These are phyloP conservation scores for Scheffersomyces parashehatae DNA, from an alignment of 1,139 yeast species.

Conservation along the genomic window DNA sequence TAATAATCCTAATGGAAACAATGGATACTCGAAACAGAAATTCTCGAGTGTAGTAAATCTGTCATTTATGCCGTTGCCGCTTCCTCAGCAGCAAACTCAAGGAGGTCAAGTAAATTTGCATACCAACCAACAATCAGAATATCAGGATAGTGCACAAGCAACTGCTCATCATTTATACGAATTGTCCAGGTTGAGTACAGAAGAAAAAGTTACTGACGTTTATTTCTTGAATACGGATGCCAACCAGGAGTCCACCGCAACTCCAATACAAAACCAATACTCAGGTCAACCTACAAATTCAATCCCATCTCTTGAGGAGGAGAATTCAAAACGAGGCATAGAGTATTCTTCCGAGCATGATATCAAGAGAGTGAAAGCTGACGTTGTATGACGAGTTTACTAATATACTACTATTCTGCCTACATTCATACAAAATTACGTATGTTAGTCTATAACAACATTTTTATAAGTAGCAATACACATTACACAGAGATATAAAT, in stretches of 20 bases:
- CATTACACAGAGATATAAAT: background rate
- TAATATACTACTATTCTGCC: background rate
- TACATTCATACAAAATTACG: background rate
- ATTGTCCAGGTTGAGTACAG: slow-evolving; percentile 6
- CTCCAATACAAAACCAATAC: no score
- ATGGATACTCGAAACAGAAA: background rate
- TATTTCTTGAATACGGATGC: slow-evolving; percentile 6
- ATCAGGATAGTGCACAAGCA: slow-evolving; percentile 5
- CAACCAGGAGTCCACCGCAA: slow-evolving; percentile 4
- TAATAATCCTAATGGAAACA: background rate
- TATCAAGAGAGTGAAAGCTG: background rate
- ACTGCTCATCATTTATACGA: slow-evolving; percentile 9
- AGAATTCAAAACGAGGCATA: background rate
- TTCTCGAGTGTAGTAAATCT: background rate
- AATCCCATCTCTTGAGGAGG: background rate
- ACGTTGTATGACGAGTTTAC: background rate
- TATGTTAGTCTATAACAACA: background rate
- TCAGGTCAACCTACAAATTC: no score
- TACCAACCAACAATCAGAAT: background rate
- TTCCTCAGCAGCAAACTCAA: background rate
- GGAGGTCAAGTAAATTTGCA: background rate
- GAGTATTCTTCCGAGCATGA: background rate
- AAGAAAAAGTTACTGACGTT: slow-evolving; percentile 5
- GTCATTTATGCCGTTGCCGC: background rate
- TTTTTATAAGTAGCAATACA: background rate